These are phyloP conservation scores for Diaporthe sp. DNA, from an alignment of 2,329 filamentous ascomycete species.

Conservation along the genomic window DNA sequence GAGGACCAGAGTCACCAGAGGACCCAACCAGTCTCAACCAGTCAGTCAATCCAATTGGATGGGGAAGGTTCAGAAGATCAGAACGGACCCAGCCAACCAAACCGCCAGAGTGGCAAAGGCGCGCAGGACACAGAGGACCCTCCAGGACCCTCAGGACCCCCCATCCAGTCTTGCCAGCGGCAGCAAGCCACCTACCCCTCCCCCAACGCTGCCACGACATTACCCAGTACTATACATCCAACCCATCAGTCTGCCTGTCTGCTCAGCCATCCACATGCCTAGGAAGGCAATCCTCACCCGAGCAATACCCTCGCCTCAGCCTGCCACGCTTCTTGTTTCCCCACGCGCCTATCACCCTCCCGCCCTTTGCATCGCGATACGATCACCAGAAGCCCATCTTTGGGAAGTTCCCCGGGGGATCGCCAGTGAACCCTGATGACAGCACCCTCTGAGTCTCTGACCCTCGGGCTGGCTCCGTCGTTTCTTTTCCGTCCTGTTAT, in stretches of 20 bases:
- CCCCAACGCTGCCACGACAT: background rate
- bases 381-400: conserved; percentile 14
- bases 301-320: conserved; percentile 7
- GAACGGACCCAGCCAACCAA: conserved; percentile 13
- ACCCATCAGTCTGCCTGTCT: background rate
- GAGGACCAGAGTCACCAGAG: background rate
- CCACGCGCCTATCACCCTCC: conserved; percentile 19
- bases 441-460: too few species aligned
- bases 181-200: background rate
- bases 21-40: background rate
- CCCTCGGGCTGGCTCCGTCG: conserved; percentile 12
- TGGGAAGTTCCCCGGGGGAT: conserved; percentile 8
- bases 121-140: background rate
- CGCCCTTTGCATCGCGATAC: background rate
- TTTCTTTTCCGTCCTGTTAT: background rate
- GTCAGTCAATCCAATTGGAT: background rate
- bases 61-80: background rate
- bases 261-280: conserved; percentile 2
- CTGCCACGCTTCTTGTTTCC: conserved; percentile 22
- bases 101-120: conserved; percentile 18
- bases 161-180: background rate
- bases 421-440: conserved; percentile 20
- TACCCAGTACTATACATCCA: too few species aligned
- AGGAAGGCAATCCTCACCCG: conserved; percentile 5
- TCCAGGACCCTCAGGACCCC: background rate